Base-by-base conservation (phyloP, 164 flowering plant species). In the Annona cherimola region DNA sequence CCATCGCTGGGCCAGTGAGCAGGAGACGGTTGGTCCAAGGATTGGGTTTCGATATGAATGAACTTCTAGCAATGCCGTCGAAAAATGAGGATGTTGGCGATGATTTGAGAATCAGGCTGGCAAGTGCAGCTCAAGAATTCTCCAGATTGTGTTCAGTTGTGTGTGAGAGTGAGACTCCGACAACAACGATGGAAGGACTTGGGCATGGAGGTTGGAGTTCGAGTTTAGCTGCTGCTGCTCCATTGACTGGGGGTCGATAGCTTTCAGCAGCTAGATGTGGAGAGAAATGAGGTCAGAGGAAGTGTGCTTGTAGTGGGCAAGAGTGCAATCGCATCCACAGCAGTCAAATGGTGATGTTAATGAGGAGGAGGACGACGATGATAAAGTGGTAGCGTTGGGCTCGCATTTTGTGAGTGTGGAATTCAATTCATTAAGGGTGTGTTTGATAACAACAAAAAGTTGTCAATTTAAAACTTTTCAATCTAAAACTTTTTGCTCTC, bases 381-480 rank as follows among this genome's bases (percentile, higher is more conserved):
- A 79, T 0, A 81, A 79, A 40, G 78, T 74, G 40, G 39, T 67
- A 70, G 55, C 73, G 8, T 45, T 82, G 73, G 84, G 81, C 26
- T 45, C 69, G 3, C 42, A 3, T 40, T 12, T 35, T 39, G 18
- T 4, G 46, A 44, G 44, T 66, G 46, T 42, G 50, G 50, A 19
- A 7, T 11, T 16, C 39, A 19, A 26, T 41, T 41, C 69, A 26
- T 26, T 26, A n/a, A n/a, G n/a, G n/a, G n/a, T n/a, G n/a, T n/a
- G n/a, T n/a, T n/a, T n/a, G n/a, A n/a, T n/a, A n/a, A n/a, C n/a
- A n/a, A n/a, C n/a, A n/a, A n/a, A n/a, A n/a, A n/a, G n/a, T n/a
- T n/a, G n/a, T n/a, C n/a, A n/a, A n/a, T n/a, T n/a, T n/a, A n/a
- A n/a, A n/a, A n/a, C n/a, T n/a, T n/a, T n/a, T n/a, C n/a, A n/a